Evolutionary conservation across 306 rosid genomes (phyloP), one percentile per base, ranked within the genome.

Genomic region (Carpinus viminea): DNA sequence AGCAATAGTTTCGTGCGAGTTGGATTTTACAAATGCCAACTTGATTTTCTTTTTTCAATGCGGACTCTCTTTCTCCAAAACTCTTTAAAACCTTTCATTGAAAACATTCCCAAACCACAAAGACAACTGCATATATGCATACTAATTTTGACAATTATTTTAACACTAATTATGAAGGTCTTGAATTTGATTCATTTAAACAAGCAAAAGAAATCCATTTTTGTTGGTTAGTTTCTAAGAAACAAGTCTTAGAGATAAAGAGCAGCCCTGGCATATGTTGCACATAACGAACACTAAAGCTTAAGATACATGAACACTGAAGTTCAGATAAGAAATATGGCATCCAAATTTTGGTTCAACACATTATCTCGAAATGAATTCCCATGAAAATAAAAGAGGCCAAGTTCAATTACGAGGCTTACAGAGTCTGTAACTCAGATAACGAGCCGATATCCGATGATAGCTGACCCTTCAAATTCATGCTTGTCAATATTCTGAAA

Each of bases 381-480:
- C 70, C 6, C 46, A 34, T 16, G 21, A 34, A 20, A 34, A 64
- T 64, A 64, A 46, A 2, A 34, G 21, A 16, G 12, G 20, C 0
- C 6, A 65, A 16, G 70, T 28, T 12, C 70, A 64, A 64, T 65
- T 34, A 8, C n/a, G 36, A 65, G 12, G 36, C 70, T 3, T 36
- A 65, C 45, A 65, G 38, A 15, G 2, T 65, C 24, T 36, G 47
- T 65, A 65, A 65, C 70, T 65, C 48, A 3, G 48, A 34, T 15
- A 65, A 36, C 45, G 70, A 36, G 48, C 70, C 70, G 70, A 65
- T 65, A 36, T 65, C 70, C 28, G 9, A 45, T 5, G 68, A 31
- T 5, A 62, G 68, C 45, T 62, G 45, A 36, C 70, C 48, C 13
- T 0, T 65, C 70, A 65, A 8, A 36, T 65, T 65, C 3, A 15